phyloP scores from a whole-genome alignment of 2,329 filamentous ascomycete genomes.

The Calonectria leucothoes region DNA sequence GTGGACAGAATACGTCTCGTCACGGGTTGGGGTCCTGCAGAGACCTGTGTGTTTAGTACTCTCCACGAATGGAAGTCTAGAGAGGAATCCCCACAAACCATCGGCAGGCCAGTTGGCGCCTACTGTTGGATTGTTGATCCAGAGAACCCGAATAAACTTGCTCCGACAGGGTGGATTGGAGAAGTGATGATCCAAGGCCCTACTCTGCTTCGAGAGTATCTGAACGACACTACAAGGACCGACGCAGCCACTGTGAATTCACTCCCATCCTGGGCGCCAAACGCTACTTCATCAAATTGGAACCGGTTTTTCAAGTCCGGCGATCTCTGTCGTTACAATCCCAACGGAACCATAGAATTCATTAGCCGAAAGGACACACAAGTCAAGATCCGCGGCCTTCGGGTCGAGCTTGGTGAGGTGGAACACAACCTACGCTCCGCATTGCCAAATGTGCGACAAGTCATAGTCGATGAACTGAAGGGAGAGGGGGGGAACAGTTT shows the following conservation, averaged over 20 bases:
- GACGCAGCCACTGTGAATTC: constrained; percentile 46
- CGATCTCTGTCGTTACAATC: neutral
- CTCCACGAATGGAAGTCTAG: constrained; percentile 16
- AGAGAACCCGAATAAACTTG: constrained; percentile 23
- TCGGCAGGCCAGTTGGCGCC: neutral
- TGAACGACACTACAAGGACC: constrained; percentile 14
- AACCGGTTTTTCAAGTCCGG: neutral
- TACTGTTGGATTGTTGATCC: constrained; percentile 5
- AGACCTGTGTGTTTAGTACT: constrained; percentile 19
- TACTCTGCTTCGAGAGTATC: constrained; percentile 39
- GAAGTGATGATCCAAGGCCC: constrained; percentile 40
- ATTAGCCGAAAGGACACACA: constrained; percentile 57
- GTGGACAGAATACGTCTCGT: constrained; percentile 15
- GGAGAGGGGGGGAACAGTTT: neutral
- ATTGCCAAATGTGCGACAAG: neutral
- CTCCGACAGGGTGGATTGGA: constrained; percentile 38
- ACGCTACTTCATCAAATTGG: neutral
- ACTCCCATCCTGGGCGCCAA: neutral
- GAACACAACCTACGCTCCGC: neutral
- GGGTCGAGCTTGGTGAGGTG: constrained; percentile 32
- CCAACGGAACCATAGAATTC: neutral
- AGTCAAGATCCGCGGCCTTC: constrained; percentile 66
- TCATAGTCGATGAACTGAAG: neutral
- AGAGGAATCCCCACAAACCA: constrained; percentile 39
- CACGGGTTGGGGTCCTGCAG: constrained; percentile 25